Evolutionary conservation across 371 early-diverging fungal genomes (phyloP).

Genomic region (Mucor mucedo): DNA sequence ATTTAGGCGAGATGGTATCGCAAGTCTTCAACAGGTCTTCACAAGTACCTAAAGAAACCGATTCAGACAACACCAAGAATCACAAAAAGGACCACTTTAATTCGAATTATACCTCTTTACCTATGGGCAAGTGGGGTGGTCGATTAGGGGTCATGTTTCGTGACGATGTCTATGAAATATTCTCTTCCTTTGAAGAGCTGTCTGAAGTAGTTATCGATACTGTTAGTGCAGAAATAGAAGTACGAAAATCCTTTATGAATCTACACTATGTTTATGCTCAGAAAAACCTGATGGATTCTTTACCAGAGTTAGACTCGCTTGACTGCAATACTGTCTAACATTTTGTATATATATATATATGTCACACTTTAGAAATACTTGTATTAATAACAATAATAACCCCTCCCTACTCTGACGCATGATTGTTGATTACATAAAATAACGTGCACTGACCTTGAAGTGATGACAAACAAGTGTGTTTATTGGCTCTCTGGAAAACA

Average conservation of each 20-base stretch:
- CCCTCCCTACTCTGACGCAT: too few species aligned
- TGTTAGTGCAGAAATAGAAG: slow-evolving; percentile 37
- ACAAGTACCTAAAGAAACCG: slow-evolving; percentile 8
- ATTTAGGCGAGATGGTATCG: slow-evolving; percentile 32
- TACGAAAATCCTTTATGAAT: slow-evolving; percentile 43
- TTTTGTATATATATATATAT: too few species aligned
- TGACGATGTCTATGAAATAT: slow-evolving; percentile 34
- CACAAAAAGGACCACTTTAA: slow-evolving; percentile 12
- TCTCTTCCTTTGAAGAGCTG: background rate
- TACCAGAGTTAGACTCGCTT: too few species aligned
- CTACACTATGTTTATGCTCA: slow-evolving; percentile 15
- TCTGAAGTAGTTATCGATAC: slow-evolving; percentile 11
- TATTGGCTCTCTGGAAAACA: too few species aligned
- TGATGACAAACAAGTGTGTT: too few species aligned
- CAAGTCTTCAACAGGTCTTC: background rate
- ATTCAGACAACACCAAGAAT: slow-evolving; percentile 12
- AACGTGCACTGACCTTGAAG: too few species aligned
- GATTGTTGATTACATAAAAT: too few species aligned
- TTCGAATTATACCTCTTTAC: slow-evolving; percentile 43
- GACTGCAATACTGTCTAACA: too few species aligned
- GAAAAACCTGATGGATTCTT: background rate
- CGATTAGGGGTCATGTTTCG: slow-evolving; percentile 46
- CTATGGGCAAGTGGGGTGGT: slow-evolving; percentile 53
- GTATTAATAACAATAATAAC: too few species aligned
- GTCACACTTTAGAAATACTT: too few species aligned